phyloP scores from a whole-genome alignment of 305 asterid species.

The Fraxinus sp. region DNA sequence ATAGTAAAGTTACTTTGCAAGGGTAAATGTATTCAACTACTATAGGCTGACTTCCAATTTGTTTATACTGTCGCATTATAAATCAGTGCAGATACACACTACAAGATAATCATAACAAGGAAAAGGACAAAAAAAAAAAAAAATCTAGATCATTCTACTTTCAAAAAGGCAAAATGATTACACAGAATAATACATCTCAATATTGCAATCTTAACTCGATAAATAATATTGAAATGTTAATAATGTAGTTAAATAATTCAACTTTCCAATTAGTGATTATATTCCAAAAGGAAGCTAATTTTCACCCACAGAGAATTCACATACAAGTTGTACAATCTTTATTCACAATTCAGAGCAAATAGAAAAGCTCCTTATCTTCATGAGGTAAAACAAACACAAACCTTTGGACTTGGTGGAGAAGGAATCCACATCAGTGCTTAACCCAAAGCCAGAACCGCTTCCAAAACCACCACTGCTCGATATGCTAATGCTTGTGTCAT shows the following conservation, averaged over 20 bases:
- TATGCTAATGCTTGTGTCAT: slow-evolving; percentile 37
- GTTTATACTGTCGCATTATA: not conserved
- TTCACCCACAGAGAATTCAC: not conserved
- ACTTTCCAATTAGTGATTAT: not conserved
- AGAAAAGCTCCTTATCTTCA: not conserved
- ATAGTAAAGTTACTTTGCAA: not conserved
- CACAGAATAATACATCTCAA: not conserved
- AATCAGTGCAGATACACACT: not conserved
- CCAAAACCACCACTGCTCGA: slow-evolving; percentile 55
- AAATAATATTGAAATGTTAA: not conserved
- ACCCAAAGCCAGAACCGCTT: slow-evolving; percentile 58
- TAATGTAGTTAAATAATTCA: not conserved
- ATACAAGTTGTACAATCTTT: not conserved
- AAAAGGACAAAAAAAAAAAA: not conserved
- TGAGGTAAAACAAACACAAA: slow-evolving; percentile 26
- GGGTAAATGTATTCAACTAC: not conserved
- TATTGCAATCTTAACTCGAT: not conserved
- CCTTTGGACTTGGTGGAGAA: slow-evolving; percentile 66
- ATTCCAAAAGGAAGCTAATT: not conserved
- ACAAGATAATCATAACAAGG: not conserved
- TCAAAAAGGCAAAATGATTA: not conserved
- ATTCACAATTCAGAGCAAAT: not conserved
- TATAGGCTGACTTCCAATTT: not conserved
- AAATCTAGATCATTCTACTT: not conserved
- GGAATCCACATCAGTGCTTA: slow-evolving; percentile 61